phyloP scores from a whole-genome alignment of 331 rosid genomes.

The Telfairia occidentalis region DNA sequence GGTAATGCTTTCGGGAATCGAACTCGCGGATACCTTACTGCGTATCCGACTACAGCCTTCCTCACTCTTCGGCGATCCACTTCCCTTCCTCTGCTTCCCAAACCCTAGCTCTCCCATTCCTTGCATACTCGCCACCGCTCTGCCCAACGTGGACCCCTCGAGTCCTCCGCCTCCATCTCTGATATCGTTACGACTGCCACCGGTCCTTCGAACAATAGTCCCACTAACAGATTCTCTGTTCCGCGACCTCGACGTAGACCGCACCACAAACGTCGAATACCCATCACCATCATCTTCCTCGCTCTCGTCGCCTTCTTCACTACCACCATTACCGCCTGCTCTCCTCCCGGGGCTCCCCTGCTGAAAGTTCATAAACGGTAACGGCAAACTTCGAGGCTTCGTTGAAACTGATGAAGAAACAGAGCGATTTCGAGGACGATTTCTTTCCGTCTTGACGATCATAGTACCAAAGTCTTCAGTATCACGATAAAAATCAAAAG shows the following conservation, averaged over 20 bases:
- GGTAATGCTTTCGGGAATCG: slow-evolving; percentile 80
- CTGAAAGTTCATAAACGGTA: slow-evolving; percentile 8
- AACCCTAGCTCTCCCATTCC: slow-evolving; percentile 55
- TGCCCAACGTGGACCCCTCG: slow-evolving; percentile 53
- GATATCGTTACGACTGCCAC: slow-evolving; percentile 4
- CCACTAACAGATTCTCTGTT: slow-evolving; percentile 60
- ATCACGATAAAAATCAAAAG: slow-evolving; percentile 16
- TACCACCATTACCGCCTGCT: slow-evolving; percentile 6
- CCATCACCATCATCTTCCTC: slow-evolving; percentile 33
- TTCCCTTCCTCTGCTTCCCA: slow-evolving; percentile 65
- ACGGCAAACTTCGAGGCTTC: slow-evolving; percentile 31
- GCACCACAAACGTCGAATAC: slow-evolving; percentile 65
- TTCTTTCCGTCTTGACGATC: slow-evolving; percentile 50
- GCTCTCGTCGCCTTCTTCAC: slow-evolving; percentile 19
- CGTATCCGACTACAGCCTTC: slow-evolving; percentile 34
- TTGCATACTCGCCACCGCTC: slow-evolving; percentile 91
- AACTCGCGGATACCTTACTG: slow-evolving; percentile 66
- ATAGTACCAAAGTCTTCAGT: slow-evolving; percentile 61
- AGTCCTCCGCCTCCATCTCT: slow-evolving; percentile 10
- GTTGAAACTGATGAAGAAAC: slow-evolving; percentile 26
- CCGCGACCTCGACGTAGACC: slow-evolving; percentile 30
- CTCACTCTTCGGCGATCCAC: slow-evolving; percentile 47
- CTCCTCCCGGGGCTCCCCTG: slow-evolving; percentile 25
- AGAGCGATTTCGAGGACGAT: slow-evolving; percentile 28
- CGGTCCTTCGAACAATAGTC: slow-evolving; percentile 45